Base-by-base conservation (phyloP, 1,284 basidiomycete genomes). In the Lignosus rhinocerotis region DNA sequence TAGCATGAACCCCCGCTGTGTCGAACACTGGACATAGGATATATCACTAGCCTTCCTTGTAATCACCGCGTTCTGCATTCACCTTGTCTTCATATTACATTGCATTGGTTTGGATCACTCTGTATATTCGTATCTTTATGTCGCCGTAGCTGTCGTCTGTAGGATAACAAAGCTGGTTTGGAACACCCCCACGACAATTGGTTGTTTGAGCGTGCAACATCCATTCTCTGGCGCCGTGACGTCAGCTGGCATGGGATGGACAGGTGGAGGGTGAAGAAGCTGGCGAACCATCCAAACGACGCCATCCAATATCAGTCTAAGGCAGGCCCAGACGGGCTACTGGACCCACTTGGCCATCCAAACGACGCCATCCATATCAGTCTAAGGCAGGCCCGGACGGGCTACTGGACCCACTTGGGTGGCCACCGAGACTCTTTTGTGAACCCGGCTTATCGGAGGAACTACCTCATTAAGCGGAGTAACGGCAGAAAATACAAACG, bases 101-200 rank as follows among this genome's bases (percentile, higher is more conserved):
- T 50, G 43, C 54, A 49, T 44, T 53, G 58, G 58, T 58, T 48
- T 60, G 55, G 56, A 42, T 58, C 30, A 39, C 44, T 34, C 51
- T 69, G 67, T 71, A 69, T 65, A 65, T 68, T 66, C 62, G 61
- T 67, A 62, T 58, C 59, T 59, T 62, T 64, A 64, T 63, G 63
- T 64, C 39, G 55, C 60, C 53, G 41, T 62, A 56, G 58, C 53
- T 63, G 48, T 62, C 55, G 53, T 63, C 58, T 66, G 63, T 65
- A 58, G 53, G 55, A 65, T 66, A 70, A 70, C 66, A 68, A 60
- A 65, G 68, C 67, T 71, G 69, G 66, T 69, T 70, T 67, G 66
- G 62, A 53, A 53, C 30, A 9, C 25, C 47, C 32, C 34, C 32
- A 36, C 44, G 19, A 32, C 32, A 17, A 16, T n/a, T n/a, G n/a